A percentile compares a stretch with the other conserved stretches of the same genome.
Evolutionary conservation across 2,329 filamentous ascomycete genomes (phyloP).

Genomic region (Fusarium pininemorale): DNA sequence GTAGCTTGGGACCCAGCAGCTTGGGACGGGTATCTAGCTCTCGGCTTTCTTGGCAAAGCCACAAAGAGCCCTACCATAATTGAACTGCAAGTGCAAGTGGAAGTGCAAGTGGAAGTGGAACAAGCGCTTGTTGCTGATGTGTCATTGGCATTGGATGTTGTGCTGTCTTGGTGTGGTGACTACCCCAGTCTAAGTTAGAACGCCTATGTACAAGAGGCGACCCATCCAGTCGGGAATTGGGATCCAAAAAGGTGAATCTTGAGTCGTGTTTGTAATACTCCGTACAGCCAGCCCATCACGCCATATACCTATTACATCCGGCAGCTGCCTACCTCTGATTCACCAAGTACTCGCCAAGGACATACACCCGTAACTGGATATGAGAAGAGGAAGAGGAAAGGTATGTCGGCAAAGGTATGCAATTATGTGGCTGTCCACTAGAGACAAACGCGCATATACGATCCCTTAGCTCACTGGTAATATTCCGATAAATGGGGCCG

Average conservation of each 20-base stretch:
- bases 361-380: background rate
- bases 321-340: background rate
- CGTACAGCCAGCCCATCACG: background rate
- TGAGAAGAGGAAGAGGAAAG: background rate
- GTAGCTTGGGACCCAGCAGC: slow-evolving; percentile 39
- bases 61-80: slow-evolving; percentile 36
- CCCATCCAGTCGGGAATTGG: slow-evolving; percentile 29
- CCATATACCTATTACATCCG: background rate
- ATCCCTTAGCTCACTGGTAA: slow-evolving; percentile 1
- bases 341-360: background rate
- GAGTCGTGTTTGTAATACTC: background rate
- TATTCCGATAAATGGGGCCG: background rate
- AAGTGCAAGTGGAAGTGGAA: slow-evolving; percentile 2
- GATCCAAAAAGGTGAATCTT: background rate
- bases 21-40: slow-evolving; percentile 45
- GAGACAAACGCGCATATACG: slow-evolving; percentile 21
- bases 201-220: slow-evolving; percentile 28
- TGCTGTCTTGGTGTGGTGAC: slow-evolving; percentile 16
- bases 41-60: slow-evolving; percentile 35
- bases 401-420: background rate
- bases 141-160: slow-evolving; percentile 21
- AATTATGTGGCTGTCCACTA: slow-evolving; percentile 19
- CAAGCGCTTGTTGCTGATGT: slow-evolving; percentile 21
- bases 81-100: slow-evolving; percentile 9
- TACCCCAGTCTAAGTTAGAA: slow-evolving; percentile 21